These are phyloP conservation scores for Aspergillus saccharolyticus DNA, from an alignment of 495 filamentous ascomycete genomes.

Conservation along the genomic window DNA sequence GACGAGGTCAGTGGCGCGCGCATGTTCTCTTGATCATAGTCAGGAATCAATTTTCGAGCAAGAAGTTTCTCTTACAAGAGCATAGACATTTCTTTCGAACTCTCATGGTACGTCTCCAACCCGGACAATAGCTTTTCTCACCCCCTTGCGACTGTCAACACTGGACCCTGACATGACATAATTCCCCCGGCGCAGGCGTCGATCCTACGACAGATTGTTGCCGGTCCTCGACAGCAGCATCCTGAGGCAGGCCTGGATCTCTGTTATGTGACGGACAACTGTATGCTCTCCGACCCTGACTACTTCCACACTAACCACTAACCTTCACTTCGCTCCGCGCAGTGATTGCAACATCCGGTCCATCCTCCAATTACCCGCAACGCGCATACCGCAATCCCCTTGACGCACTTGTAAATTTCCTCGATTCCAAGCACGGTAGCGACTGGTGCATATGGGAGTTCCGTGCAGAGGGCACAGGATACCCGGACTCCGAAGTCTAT, in stretches of 20 bases:
- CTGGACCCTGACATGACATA: neutral
- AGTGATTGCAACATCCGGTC: conserved; percentile 78
- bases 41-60: neutral
- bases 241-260: conserved; percentile 85
- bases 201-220: conserved; percentile 67
- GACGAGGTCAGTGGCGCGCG: neutral
- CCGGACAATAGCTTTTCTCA: neutral
- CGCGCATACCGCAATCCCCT: conserved; percentile 90
- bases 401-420: conserved; percentile 74
- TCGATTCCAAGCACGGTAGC: conserved; percentile 74
- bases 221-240: conserved; percentile 75
- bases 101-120: neutral
- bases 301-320: conserved; percentile 1
- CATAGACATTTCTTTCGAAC: neutral
- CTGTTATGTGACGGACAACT: conserved; percentile 86
- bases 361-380: conserved; percentile 80
- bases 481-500: conserved; percentile 85
- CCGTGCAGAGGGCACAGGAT: conserved; percentile 91
- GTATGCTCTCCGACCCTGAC: conserved; percentile 27
- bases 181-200: conserved; percentile 45
- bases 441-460: conserved; percentile 98
- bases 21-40: neutral
- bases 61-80: neutral
- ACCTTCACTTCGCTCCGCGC: neutral
- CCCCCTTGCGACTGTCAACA: conserved; percentile 8